Evolutionary conservation across 176 grass and related monocot genomes (phyloP).

Genomic region (Panicum miliaceum): DNA sequence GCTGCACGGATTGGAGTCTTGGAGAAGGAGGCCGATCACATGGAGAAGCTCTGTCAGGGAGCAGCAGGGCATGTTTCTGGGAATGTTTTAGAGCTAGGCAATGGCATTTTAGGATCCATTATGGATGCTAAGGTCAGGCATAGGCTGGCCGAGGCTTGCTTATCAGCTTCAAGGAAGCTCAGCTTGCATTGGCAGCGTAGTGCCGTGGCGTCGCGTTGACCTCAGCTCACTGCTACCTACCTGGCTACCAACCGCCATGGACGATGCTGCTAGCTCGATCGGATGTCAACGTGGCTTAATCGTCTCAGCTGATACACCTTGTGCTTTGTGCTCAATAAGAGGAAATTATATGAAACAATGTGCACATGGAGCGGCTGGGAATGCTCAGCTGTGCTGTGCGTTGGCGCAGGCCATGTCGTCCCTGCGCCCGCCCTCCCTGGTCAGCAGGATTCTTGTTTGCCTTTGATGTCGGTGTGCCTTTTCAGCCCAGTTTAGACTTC

Average conservation of each 20-base stretch:
- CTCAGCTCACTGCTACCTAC: not conserved
- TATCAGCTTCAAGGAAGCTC: not conserved
- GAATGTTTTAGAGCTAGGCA: constrained; percentile 9
- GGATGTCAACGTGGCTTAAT: not conserved
- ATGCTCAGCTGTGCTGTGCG: no score
- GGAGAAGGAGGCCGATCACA: not conserved
- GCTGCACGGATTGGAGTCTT: not conserved
- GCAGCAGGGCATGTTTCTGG: constrained; percentile 1
- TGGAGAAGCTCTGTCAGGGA: not conserved
- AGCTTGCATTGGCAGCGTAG: not conserved
- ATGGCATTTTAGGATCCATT: constrained; percentile 43
- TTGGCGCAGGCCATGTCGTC: no score
- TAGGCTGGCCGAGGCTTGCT: not conserved
- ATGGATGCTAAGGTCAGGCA: not conserved
- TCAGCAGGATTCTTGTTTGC: no score
- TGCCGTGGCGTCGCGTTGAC: constrained; percentile 19
- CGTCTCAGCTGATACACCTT: not conserved
- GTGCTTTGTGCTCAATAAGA: not conserved
- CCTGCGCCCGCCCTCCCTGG: no score
- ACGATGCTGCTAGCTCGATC: not conserved
- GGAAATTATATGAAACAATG: not conserved
- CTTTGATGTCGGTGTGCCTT: no score
- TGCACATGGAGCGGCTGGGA: not conserved
- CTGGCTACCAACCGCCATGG: not conserved
- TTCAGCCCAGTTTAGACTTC: no score